Base-by-base conservation (phyloP, 306 rosid genomes). In the Vigna reflexopilosa region DNA sequence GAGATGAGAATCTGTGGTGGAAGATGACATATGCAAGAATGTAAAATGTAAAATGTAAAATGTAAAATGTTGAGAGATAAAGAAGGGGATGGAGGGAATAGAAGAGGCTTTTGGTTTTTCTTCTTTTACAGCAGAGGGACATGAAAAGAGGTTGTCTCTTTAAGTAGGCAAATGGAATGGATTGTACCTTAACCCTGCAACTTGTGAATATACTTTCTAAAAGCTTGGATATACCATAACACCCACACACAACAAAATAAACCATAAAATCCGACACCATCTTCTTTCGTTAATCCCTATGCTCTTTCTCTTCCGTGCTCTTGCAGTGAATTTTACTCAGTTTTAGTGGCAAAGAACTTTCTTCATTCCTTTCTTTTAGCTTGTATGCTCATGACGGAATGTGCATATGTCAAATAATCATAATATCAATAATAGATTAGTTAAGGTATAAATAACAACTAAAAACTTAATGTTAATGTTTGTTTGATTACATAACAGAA, bases 271-370 rank as follows among this genome's bases (percentile, higher is more conserved):
- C 88, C 87, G 88, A 55, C 73, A 86, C 78, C 77, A 3, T 84
- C 75, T 87, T 56, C 98, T 91, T 91, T 96, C 77, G 83, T 86
- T 89, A 91, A 91, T 96, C 97, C 98, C 97, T 48, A 91, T 83
- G 93, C 71, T 75, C 88, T 82, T 64, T 59, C 73, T 64, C 74
- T 51, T 66, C 78, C 24, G 72, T 75, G 67, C 72, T 80, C 80
- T 83, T 68, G 63, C 59, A 71, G 78, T 86, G 90, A 86, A 57
- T 86, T 86, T 76, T 80, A 70, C 86, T 61, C 24, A 73, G 82
- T 63, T 81, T 82, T 82, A 55, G 81, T 77, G 66, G 61, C 84
- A 70, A 44, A 12, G 72, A 81, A 78, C 85, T 63, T 90, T 91
- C 74, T 58, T 69, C 77, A 65, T 70, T 82, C 84, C 86, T 79